A percentile compares a stretch with the other conserved stretches of the same genome.
Evolutionary conservation across 2,329 filamentous ascomycete species (phyloP).

Genomic region (Stagonosporopsis tanaceti): DNA sequence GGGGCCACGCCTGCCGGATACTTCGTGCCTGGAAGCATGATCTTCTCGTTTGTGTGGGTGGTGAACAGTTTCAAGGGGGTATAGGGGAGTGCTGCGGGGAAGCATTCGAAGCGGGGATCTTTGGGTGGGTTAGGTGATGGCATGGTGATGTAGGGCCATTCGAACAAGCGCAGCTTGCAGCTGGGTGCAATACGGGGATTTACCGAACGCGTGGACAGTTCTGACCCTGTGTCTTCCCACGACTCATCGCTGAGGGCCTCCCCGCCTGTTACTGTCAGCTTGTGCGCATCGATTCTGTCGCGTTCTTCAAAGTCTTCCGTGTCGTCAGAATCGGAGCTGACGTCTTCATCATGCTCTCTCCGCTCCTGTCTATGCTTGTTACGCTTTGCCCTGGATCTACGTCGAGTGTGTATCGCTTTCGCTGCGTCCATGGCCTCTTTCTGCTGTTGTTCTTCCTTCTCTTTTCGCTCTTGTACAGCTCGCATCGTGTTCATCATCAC

Average conservation of each 20-base stretch:
- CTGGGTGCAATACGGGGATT: constrained; percentile 16
- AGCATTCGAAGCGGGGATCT: not conserved
- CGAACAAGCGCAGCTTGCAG: constrained; percentile 35
- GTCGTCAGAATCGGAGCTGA: constrained; percentile 26
- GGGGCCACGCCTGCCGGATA: constrained; percentile 26
- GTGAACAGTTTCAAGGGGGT: constrained; percentile 34
- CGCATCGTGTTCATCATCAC: constrained; percentile 10
- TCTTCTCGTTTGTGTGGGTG: constrained; percentile 29
- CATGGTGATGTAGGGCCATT: constrained; percentile 34
- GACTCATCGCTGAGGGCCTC: constrained; percentile 30
- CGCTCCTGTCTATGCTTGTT: constrained; percentile 18
- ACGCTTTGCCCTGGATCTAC: constrained; percentile 14
- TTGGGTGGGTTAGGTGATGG: constrained; percentile 15
- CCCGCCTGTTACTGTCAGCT: constrained; percentile 17
- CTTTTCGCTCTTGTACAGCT: constrained; percentile 21
- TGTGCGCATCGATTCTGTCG: constrained; percentile 3
- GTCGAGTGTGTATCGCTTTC: constrained; percentile 11
- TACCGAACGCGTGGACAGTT: constrained; percentile 4
- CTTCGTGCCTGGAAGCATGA: constrained; percentile 35
- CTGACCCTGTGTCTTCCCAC: constrained; percentile 30
- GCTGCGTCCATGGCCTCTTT: constrained; percentile 12
- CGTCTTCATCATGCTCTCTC: constrained; percentile 24
- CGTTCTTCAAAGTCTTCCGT: constrained; percentile 12
- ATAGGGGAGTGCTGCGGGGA: constrained; percentile 32
- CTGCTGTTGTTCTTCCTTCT: constrained; percentile 17